Conservation (phyloP, 768 basidiomycete genomes). For the Boletus patriciae region DNA sequence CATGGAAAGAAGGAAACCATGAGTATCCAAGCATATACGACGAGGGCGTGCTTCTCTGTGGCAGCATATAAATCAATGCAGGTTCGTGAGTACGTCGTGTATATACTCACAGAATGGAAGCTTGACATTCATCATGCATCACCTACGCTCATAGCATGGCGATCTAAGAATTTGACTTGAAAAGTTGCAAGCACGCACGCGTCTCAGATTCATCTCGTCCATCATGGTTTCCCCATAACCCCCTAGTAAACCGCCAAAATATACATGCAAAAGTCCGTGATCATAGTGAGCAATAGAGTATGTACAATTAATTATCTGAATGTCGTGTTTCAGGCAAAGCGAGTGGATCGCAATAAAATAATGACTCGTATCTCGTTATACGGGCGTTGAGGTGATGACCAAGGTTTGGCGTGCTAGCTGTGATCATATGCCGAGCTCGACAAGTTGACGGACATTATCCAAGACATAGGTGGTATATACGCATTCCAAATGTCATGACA, state of each 20-base stretch:
- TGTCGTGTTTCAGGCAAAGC: neutral
- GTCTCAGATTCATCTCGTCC: neutral
- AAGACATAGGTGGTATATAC: slow-evolving; percentile 5
- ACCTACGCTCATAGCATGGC: too few relatives aligned
- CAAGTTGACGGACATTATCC: slow-evolving; percentile 9
- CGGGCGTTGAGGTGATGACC: neutral
- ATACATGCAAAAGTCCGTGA: neutral
- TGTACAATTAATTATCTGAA: slow-evolving; percentile 17
- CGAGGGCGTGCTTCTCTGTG: neutral
- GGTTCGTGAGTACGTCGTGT: neutral
- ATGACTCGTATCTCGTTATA: neutral
- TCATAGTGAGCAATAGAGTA: neutral
- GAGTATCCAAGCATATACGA: neutral
- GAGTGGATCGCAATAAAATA: neutral
- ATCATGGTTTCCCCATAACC: neutral
- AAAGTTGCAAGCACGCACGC: neutral
- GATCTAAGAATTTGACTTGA: neutral
- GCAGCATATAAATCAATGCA: too few relatives aligned
- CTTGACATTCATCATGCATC: too few relatives aligned
- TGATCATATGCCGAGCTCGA: neutral
- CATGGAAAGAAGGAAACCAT: neutral
- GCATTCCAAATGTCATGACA: slow-evolving; percentile 2
- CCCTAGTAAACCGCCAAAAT: neutral
- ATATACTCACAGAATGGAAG: neutral
- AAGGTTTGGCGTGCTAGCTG: neutral